Conservation (phyloP, 345 rosid species). For the Durio zibethinus region DNA sequence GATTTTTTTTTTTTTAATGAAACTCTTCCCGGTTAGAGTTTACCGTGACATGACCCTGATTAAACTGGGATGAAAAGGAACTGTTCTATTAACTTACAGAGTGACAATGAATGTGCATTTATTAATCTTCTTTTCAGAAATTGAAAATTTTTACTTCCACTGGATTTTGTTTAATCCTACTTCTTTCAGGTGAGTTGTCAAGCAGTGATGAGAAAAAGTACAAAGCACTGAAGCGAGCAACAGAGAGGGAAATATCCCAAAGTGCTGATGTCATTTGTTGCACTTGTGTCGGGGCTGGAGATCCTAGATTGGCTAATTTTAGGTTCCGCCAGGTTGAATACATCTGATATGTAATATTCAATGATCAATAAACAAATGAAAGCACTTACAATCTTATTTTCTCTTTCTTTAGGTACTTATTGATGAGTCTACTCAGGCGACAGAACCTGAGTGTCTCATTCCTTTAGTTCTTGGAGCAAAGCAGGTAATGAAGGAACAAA, state of each 20-base stretch:
- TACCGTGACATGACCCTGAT: background rate
- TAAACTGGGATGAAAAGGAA: background rate
- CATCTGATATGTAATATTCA: background rate
- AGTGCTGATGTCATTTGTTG: constrained; percentile 99
- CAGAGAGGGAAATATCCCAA: constrained; percentile 96
- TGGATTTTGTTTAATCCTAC: background rate
- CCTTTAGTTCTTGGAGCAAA: constrained; percentile 97
- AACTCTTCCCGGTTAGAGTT: background rate
- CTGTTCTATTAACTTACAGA: background rate
- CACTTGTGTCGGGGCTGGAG: constrained; percentile 99
- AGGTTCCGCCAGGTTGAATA: constrained; percentile 90
- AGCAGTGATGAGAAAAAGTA: constrained; percentile 99
- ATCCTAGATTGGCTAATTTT: constrained; percentile 93
- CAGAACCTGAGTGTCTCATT: constrained; percentile 98
- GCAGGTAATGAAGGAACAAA: constrained; percentile 53
- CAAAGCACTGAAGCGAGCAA: constrained; percentile 93
- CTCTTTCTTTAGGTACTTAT: constrained; percentile 71
- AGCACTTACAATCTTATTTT: background rate
- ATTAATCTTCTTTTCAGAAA: constrained; percentile 8
- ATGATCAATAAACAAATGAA: background rate
- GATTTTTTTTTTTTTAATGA: background rate
- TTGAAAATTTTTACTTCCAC: background rate
- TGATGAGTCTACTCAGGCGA: constrained; percentile 99
- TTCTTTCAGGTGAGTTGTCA: constrained; percentile 78
- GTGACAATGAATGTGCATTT: background rate